Conservation (phyloP, 2,329 filamentous ascomycete genomes). For the Magnaporthales sp. region DNA sequence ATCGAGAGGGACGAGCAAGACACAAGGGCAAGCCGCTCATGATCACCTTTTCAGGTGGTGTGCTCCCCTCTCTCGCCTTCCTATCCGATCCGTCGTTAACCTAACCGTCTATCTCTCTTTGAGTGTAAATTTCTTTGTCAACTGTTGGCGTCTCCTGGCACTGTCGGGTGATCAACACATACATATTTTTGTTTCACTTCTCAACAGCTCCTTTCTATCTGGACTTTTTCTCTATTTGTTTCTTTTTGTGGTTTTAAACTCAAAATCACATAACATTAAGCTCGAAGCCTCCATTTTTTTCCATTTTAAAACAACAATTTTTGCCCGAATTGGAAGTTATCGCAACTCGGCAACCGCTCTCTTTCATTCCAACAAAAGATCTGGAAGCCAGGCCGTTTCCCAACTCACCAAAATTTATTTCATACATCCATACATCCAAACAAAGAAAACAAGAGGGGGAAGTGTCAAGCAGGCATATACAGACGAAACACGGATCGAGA, state of each 20-base stretch:
- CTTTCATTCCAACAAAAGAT: not conserved
- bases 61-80: not conserved
- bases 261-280: not conserved
- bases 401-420: not conserved
- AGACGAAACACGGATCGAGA: not conserved
- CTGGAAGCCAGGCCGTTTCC: not conserved
- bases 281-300: not conserved
- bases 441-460: not conserved
- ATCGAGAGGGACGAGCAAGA: not conserved
- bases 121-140: not conserved
- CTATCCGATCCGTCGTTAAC: not conserved
- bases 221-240: not conserved
- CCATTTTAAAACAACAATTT: not conserved
- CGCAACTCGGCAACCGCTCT: not conserved
- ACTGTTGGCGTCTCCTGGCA: not conserved
- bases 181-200: not conserved
- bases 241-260: not conserved
- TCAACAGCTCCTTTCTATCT: slow-evolving; percentile 2
- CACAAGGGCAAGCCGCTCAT: not conserved
- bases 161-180: not conserved
- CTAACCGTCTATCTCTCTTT: not conserved
- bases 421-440: not conserved
- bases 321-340: not conserved
- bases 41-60: not conserved
- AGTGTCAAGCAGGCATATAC: not conserved